Base-by-base conservation (phyloP, 192 early-diverging fungal genomes). In the Mortierella hygrophila region DNA sequence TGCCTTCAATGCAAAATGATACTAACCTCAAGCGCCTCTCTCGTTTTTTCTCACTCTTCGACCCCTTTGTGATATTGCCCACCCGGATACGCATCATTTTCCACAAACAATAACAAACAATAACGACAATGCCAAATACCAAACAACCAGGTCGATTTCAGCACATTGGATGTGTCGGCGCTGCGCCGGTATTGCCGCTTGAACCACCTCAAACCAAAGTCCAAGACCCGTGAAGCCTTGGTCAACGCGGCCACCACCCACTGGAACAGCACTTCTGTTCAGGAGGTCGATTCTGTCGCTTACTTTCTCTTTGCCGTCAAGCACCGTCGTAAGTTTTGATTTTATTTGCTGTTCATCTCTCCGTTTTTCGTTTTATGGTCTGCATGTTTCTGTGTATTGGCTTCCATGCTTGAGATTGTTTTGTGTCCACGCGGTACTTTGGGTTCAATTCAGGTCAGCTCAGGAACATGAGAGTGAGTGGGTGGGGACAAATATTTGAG, bases 281-380 rank as follows among this genome's bases (percentile, higher is more conserved):
- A 86, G 40, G 84, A 86, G 37, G 26, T 86, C 38, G 84, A 86
- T 46, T 81, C 79, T 57, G 84, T 86, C 37, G 84, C 84, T 49
- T 86, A 86, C 75, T 86, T 86, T 74, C 75, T 86, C 46, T 86
- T 86, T 78, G 78, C 84, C 6, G 84, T 86, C 41, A 86, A 86
- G 42, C 84, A 86, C 70, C 84, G 84, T 55, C 79, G 84, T 86
- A 81, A 76, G 84, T 79, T 40, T 68, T 60, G 32, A 13, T 29
- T 32, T 32, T 65, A 6, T 47, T 40, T 65, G 1, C n/a, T 60
- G 7, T 60, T 32, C 13, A 38, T 40, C 8, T 41, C 4, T 35
- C 18, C 9, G 21, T 42, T 70, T 8, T 70, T 70, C 18, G 3
- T 42, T 42, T 8, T 42, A 21, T 1, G 20, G 37, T 41, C 26